phyloP scores from a whole-genome alignment of 2,329 filamentous ascomycete species.

The Diplodia scrobiculata region DNA sequence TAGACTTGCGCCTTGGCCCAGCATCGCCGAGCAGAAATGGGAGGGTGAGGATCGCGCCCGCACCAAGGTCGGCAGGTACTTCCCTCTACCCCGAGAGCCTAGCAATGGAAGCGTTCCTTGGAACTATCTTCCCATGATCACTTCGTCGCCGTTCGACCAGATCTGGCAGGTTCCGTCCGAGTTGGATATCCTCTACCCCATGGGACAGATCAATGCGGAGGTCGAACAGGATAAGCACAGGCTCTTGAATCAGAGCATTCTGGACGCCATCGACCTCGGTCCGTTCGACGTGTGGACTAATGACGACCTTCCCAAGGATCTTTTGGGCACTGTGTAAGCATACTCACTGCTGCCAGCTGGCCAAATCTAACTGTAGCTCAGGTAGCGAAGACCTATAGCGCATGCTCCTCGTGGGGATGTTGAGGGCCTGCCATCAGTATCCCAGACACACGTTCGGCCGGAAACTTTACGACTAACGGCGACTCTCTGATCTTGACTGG shows the following conservation, averaged over 20 bases:
- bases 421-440: neutral
- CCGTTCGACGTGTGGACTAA: conserved; percentile 19
- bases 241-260: conserved; percentile 29
- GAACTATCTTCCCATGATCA: conserved; percentile 46
- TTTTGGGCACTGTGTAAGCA: neutral
- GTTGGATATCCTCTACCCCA: conserved; percentile 44
- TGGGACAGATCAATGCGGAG: conserved; percentile 38
- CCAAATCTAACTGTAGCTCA: neutral
- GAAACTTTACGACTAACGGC: neutral
- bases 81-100: conserved; percentile 48
- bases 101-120: conserved; percentile 47
- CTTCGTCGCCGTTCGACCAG: conserved; percentile 46
- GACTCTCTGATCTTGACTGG: neutral
- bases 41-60: conserved; percentile 53
- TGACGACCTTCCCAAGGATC: conserved; percentile 1
- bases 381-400: neutral
- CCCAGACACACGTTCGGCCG: neutral
- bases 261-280: conserved; percentile 30
- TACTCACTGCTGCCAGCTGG: neutral
- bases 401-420: neutral
- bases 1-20: conserved; percentile 47
- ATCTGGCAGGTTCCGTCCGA: conserved; percentile 42
- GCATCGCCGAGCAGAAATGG: conserved; percentile 49
- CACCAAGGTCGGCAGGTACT: conserved; percentile 48
- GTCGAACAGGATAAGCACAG: conserved; percentile 26